Evolutionary conservation across 805 yeast genomes (phyloP).

Genomic region (Zygosaccharomyces gambellarensis): DNA sequence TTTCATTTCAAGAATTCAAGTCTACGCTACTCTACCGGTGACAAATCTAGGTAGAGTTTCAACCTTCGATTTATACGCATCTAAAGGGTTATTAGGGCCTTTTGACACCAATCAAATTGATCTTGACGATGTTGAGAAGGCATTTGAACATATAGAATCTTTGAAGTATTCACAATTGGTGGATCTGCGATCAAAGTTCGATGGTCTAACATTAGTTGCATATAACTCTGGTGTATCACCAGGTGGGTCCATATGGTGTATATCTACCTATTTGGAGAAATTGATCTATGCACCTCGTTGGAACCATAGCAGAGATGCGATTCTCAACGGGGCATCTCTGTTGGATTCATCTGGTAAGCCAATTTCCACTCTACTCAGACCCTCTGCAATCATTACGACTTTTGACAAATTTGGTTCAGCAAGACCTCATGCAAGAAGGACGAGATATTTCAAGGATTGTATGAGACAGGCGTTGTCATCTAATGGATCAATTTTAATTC

Average conservation of each 20-base stretch:
- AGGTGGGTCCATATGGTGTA: constrained; percentile 89
- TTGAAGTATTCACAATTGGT: constrained; percentile 78
- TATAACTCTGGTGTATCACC: constrained; percentile 87
- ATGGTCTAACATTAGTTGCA: constrained; percentile 67
- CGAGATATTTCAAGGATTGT: constrained; percentile 63
- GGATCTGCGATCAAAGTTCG: constrained; percentile 52
- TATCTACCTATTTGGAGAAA: constrained; percentile 69
- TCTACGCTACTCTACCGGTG: constrained; percentile 87
- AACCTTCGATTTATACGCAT: constrained; percentile 75
- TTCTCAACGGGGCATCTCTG: constrained; percentile 66
- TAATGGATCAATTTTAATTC: constrained; percentile 69
- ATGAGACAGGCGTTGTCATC: constrained; percentile 41
- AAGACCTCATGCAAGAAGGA: constrained; percentile 55
- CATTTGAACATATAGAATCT: constrained; percentile 64
- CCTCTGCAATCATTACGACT: constrained; percentile 78
- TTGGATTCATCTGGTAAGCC: constrained; percentile 56
- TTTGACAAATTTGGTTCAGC: constrained; percentile 52
- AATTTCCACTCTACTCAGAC: constrained; percentile 60
- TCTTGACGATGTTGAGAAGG: constrained; percentile 67
- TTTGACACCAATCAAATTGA: constrained; percentile 52
- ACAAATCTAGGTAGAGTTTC: constrained; percentile 79
- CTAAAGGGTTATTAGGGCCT: constrained; percentile 74
- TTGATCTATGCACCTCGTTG: constrained; percentile 87
- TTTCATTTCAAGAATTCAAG: constrained; percentile 58
- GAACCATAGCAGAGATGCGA: constrained; percentile 90